A percentile compares a stretch with the other conserved stretches of the same genome.
Conservation (phyloP, 345 rosid genomes). For the Brassica carinata region DNA sequence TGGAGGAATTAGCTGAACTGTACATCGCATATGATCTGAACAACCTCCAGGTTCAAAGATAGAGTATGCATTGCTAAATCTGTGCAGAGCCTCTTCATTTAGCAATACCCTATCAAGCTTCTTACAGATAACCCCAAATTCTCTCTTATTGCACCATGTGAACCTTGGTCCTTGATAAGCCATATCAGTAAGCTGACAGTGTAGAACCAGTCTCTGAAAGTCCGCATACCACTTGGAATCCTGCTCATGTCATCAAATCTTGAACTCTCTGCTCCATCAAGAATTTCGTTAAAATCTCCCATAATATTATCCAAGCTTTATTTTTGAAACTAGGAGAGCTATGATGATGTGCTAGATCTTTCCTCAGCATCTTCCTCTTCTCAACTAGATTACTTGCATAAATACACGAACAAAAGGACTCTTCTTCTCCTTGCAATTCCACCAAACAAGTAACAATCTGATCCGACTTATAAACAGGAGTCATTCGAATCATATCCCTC, state of each 20-base stretch:
- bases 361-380: neutral
- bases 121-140: neutral
- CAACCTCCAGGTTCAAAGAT: neutral
- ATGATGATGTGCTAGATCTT: neutral
- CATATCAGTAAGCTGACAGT: neutral
- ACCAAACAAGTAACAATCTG: neutral
- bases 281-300: neutral
- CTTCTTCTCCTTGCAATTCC: neutral
- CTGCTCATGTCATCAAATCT: neutral
- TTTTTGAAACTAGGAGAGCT: neutral
- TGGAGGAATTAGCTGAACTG: neutral
- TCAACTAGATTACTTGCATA: neutral
- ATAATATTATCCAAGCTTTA: neutral
- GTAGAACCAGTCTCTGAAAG: neutral
- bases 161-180: neutral
- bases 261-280: neutral
- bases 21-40: neutral
- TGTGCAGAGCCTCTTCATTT: neutral
- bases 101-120: neutral
- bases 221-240: neutral
- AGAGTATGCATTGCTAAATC: neutral
- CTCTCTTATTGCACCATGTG: neutral
- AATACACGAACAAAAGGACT: neutral
- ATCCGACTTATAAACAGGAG: neutral
- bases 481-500: too few species aligned